Base-by-base conservation (phyloP, 345 rosid species). In the Stellera chamaejasme region DNA sequence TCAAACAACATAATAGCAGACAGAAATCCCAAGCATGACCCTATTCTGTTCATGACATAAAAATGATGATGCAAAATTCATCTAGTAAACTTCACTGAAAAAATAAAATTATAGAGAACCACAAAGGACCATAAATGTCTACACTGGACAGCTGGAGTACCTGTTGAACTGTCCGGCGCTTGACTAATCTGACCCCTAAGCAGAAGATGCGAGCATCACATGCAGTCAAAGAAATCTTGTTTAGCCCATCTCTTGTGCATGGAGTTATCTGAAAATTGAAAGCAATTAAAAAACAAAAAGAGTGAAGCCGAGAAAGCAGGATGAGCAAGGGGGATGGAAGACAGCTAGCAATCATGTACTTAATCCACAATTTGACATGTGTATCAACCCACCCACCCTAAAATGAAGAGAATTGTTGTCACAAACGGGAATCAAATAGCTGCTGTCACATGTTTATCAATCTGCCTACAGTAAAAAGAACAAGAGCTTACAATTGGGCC, bases 131-230 rank as follows among this genome's bases (percentile, higher is more conserved):
- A 5, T 5, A 46, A 46, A 46, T 46, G 15, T 13, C 11, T 10
- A 8, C 15, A 2, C 23, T 19, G 23, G 23, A 19, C 11, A 10
- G 15, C 52, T 8, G 54, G 66, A 36, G 28, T 76, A 89, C 99
- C 96, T 89, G 96, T 61, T 77, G 84, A 72, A 89, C 77, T 48
- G 77, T 80, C 67, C 81, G 79, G 41, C 92, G 79, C 75, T 79
- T 87, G 36, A 81, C 92, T 58, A 89, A 65, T 76, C 97, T 82
- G 59, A 93, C 94, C 43, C 99, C 99, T 48, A 87, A 62, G 75
- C 96, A 89, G 73, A 93, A 93, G 45, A 72, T 55, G 13, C 99
- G 99, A 47, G 91, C 75, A 75, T 93, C 99, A 59, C 94, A 77
- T 53, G 94, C 88, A 13, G 75, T 79, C 60, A 93, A 79, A 27